phyloP scores from a whole-genome alignment of 331 rosid species.

The Spiraea crenata region DNA sequence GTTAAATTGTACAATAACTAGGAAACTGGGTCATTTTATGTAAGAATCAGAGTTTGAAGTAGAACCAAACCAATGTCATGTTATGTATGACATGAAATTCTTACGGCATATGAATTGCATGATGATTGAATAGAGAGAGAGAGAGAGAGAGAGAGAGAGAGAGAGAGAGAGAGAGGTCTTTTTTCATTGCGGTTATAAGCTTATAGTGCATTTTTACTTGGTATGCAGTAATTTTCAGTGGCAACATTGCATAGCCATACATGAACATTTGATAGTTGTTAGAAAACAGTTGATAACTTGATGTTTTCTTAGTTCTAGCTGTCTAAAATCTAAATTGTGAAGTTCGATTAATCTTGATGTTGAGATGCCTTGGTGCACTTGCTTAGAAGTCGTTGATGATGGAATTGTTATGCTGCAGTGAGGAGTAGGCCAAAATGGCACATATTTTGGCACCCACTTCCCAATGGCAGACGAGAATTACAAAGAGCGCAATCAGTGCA shows the following conservation, averaged over 20 bases:
- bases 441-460: conserved; percentile 94
- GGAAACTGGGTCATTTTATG: neutral
- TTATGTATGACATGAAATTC: too few species aligned
- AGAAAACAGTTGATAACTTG: neutral
- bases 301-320: neutral
- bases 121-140: too few species aligned
- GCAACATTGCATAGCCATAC: neutral
- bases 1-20: neutral
- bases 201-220: neutral
- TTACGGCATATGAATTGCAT: neutral
- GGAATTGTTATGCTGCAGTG: conserved; percentile 25
- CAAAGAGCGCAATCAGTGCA: conserved; percentile 46
- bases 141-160: neutral
- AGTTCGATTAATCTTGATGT: neutral
- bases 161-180: neutral
- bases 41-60: neutral
- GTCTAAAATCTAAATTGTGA: neutral
- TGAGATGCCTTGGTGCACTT: neutral
- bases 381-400: conserved; percentile 4
- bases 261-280: neutral
- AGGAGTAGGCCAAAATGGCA: conserved; percentile 69
- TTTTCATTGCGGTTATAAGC: neutral
- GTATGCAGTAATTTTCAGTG: neutral
- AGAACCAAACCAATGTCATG: neutral
- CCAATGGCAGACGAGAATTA: conserved; percentile 74